Base-by-base conservation (phyloP, 2,329 filamentous ascomycete genomes). In the Stachybotrys elegans region DNA sequence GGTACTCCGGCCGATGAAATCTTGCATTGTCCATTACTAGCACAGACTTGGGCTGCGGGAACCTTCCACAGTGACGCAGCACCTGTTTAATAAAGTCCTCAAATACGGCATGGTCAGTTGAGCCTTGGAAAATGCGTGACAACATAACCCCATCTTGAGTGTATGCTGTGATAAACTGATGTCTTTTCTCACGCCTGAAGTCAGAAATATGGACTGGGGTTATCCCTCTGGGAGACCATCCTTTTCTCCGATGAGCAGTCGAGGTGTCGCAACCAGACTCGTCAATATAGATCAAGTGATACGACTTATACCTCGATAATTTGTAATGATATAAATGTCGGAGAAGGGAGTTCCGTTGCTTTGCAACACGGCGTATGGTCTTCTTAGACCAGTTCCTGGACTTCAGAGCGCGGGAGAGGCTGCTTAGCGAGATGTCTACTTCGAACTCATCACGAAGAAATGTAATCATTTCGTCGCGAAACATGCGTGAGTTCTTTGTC, bases 31-130 rank as follows among this genome's bases (percentile, higher is more conserved):
- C 42, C 32, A 43, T 38, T 21, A 43, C 34, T 6, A 43, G 31
- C 19, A 43, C 34, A 23, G 42, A 43, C 23, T 38, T 27, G 20
- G 42, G 42, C 31, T 37, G 32, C 35, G 34, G 31, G 17, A 37
- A 43, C 34, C 22, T 43, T 25, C 42, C 22, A 20, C 22, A 43
- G 23, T 43, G 42, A 38, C 23, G 42, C 17, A 43, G 42, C 21
- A 43, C 16, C 32, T 43, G 42, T 32, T 22, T 43, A 25, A 43
- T 43, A 37, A 43, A 43, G 40, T 35, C 29, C 27, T 43, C 27
- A 22, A 43, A 43, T 19, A 34, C 22, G n/a, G 19, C 12, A 35
- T 34, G 27, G 22, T 43, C 27, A 34, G 40, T 35, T 21, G 40
- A 43, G n/a, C 42, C 42, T 29, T 19, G n/a, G 42, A 37, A 43